These are phyloP conservation scores for Phaeoacremonium minimum DNA, from an alignment of 2,329 filamentous ascomycete species.

Conservation along the genomic window DNA sequence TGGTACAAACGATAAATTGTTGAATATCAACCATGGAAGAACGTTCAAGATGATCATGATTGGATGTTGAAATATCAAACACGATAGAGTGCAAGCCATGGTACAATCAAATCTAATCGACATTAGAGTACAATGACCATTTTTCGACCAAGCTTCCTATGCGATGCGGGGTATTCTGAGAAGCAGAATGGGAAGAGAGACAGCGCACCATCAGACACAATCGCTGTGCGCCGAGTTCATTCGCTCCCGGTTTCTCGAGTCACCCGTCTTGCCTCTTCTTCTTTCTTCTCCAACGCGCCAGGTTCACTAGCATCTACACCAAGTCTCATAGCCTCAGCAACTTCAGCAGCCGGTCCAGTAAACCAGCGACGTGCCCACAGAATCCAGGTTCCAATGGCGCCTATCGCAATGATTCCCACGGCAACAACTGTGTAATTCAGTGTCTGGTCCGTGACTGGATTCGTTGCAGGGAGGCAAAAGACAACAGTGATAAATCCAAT, in stretches of 20 bases:
- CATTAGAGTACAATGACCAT: no score
- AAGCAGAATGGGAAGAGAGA: no score
- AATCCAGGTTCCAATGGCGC: constrained; percentile 42
- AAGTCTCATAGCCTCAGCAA: constrained; percentile 40
- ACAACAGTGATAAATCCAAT: constrained; percentile 51
- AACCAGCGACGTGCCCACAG: constrained; percentile 52
- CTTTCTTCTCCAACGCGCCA: constrained; percentile 31
- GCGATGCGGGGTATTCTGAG: no score
- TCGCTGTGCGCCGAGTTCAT: no score
- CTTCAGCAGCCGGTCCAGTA: constrained; percentile 48
- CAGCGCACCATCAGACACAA: no score
- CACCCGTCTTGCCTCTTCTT: constrained; percentile 13
- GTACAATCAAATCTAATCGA: no score
- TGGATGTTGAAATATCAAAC: no score
- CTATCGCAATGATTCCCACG: constrained; percentile 50
- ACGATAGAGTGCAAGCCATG: no score
- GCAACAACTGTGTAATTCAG: constrained; percentile 57
- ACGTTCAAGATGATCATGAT: no score
- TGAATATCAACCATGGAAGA: no score
- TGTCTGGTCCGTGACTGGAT: constrained; percentile 51
- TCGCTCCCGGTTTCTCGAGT: constrained; percentile 22
- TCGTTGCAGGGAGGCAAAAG: constrained; percentile 52
- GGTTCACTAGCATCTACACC: constrained; percentile 44
- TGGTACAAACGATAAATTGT: no score
- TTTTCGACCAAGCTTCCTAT: no score